phyloP scores from a whole-genome alignment of 768 basidiomycete genomes.

The Paxillus involutus region DNA sequence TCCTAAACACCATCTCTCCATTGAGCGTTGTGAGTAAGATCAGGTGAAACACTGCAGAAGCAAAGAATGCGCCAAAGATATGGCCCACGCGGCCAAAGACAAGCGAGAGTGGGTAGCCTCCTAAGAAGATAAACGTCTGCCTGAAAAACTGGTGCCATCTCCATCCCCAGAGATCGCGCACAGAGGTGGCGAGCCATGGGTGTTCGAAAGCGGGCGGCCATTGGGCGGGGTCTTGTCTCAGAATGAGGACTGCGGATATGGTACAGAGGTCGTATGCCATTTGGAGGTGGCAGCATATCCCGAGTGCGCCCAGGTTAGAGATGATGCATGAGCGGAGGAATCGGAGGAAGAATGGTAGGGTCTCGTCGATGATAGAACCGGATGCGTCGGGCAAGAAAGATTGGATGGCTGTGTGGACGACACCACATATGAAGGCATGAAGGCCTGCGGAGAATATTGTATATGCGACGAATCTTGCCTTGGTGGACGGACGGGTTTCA shows the following conservation, averaged over 20 bases:
- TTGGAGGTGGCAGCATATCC: conserved; percentile 47
- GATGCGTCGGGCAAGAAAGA: conserved; percentile 41
- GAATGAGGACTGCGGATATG: too few species aligned
- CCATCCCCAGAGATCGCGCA: too few species aligned
- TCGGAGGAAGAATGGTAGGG: conserved; percentile 24
- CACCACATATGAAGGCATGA: conserved; percentile 43
- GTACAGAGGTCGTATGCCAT: too few species aligned
- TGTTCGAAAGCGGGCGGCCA: too few species aligned
- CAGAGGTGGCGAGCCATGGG: too few species aligned
- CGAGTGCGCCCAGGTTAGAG: conserved; percentile 41
- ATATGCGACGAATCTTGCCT: conserved; percentile 34
- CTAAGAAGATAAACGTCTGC: too few species aligned
- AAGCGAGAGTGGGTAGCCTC: conserved; percentile 26
- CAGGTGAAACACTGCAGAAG: conserved; percentile 57
- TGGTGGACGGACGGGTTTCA: conserved; percentile 43
- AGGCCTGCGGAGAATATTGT: conserved; percentile 34
- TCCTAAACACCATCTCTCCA: too few species aligned
- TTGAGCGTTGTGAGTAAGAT: too few species aligned
- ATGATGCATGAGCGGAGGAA: conserved; percentile 44
- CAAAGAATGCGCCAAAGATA: conserved; percentile 54
- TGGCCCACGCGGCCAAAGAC: conserved; percentile 48
- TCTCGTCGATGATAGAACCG: conserved; percentile 23
- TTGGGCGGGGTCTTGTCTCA: too few species aligned
- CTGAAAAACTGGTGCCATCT: too few species aligned
- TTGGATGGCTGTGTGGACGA: conserved; percentile 46